Percentiles rank a stretch among this genome's conserved stretches.
phyloP scores from a whole-genome alignment of 345 rosid species.

The Gossypium anomalum region DNA sequence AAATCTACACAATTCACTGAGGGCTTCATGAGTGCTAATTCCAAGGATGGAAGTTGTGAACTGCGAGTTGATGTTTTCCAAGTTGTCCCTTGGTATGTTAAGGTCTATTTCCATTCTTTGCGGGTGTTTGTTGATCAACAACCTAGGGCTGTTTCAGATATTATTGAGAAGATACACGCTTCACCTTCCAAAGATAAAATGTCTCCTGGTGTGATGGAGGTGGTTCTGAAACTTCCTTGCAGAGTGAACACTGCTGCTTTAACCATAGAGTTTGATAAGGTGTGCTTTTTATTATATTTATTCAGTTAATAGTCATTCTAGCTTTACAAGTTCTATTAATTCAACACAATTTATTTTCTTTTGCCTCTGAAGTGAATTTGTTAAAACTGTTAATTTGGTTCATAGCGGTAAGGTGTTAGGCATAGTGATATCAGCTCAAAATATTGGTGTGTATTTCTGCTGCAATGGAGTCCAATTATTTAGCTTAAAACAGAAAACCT shows the following conservation, averaged over 20 bases:
- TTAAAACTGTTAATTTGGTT: background rate
- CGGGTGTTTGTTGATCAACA: conserved; percentile 70
- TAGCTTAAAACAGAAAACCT: background rate
- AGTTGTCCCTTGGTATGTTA: conserved; percentile 94
- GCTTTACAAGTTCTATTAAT: background rate
- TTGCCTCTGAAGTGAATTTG: background rate
- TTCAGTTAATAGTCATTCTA: background rate
- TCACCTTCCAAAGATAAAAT: conserved; percentile 85
- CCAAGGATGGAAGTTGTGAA: conserved; percentile 33
- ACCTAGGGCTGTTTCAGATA: conserved; percentile 41
- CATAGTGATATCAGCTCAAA: background rate
- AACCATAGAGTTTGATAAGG: conserved; percentile 90
- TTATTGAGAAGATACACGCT: conserved; percentile 58
- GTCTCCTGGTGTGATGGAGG: conserved; percentile 90
- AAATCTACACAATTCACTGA: conserved; percentile 45
- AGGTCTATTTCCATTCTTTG: conserved; percentile 74
- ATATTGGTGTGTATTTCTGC: background rate
- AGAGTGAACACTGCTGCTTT: conserved; percentile 64
- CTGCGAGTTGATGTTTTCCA: conserved; percentile 68
- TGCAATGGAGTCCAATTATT: background rate
- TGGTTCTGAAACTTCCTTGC: conserved; percentile 77
- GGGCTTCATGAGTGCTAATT: conserved; percentile 22
- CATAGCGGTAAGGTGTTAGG: background rate
- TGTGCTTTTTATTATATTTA: conserved; percentile 23
- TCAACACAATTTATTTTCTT: background rate